These are phyloP conservation scores for Diaporthe amygdali DNA, from an alignment of 2,329 filamentous ascomycete genomes.

Conservation along the genomic window DNA sequence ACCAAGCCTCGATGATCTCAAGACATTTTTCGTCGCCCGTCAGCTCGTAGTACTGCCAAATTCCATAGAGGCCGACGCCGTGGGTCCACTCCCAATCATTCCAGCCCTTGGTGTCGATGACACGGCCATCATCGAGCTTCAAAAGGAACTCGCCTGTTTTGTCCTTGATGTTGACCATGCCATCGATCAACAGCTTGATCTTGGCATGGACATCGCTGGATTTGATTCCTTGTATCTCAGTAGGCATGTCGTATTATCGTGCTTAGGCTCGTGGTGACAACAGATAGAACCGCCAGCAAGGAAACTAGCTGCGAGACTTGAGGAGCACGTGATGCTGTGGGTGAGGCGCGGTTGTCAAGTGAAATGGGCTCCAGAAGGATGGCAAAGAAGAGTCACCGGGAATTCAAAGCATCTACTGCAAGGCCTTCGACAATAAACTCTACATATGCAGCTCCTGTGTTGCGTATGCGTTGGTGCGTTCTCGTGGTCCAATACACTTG, in stretches of 20 bases:
- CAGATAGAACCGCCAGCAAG: neutral
- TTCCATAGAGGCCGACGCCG: slow-evolving; percentile 78
- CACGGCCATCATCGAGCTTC: slow-evolving; percentile 71
- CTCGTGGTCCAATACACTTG: neutral
- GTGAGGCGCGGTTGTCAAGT: neutral
- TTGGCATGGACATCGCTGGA: slow-evolving; percentile 55
- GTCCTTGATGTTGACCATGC: slow-evolving; percentile 80
- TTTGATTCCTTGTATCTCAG: slow-evolving; percentile 50
- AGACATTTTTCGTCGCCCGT: slow-evolving; percentile 67
- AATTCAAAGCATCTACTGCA: neutral
- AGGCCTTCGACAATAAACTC: neutral
- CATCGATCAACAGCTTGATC: slow-evolving; percentile 72
- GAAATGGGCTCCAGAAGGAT: neutral
- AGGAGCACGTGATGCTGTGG: neutral
- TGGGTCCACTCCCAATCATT: slow-evolving; percentile 86
- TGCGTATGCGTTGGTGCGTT: neutral
- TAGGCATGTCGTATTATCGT: slow-evolving; percentile 40
- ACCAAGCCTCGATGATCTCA: slow-evolving; percentile 76
- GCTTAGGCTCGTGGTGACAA: neutral
- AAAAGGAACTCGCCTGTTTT: slow-evolving; percentile 76
- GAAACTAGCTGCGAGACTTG: neutral
- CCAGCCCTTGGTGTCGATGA: slow-evolving; percentile 88
- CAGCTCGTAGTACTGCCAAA: slow-evolving; percentile 82
- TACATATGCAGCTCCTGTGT: neutral
- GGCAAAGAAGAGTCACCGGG: neutral